Conservation (phyloP, 257 asterid genomes). For the Verbascum thapsus region DNA sequence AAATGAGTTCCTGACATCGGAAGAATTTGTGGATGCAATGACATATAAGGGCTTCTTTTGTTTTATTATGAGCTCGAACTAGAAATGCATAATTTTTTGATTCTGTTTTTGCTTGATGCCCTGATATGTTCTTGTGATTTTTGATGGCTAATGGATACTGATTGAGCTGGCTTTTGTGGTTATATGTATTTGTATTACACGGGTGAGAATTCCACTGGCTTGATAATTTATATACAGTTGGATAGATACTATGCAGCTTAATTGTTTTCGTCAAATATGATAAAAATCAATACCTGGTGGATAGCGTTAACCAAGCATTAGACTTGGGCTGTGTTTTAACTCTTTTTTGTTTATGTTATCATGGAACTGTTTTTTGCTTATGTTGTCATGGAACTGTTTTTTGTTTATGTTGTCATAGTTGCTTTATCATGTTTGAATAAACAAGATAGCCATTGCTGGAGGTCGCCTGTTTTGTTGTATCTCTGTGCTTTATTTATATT, state of each 20-base stretch:
- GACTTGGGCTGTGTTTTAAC: background rate
- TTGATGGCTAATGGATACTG: constrained; percentile 3
- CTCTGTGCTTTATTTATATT: constrained; percentile 10
- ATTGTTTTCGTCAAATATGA: background rate
- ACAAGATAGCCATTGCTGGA: background rate
- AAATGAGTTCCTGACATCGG: background rate
- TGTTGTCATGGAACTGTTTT: no score
- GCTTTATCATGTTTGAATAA: constrained; percentile 1
- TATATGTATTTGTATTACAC: no score
- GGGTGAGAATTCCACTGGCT: background rate
- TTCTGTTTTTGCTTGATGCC: constrained; percentile 1
- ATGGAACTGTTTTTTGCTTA: no score
- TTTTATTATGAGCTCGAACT: background rate
- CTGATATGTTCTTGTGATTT: constrained; percentile 5
- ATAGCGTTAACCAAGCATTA: no score
- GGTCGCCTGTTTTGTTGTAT: constrained; percentile 1
- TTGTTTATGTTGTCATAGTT: no score
- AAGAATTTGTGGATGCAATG: background rate
- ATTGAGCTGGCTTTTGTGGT: background rate
- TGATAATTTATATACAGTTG: background rate
- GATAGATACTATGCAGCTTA: background rate
- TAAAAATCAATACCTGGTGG: background rate
- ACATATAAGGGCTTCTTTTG: background rate
- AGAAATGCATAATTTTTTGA: constrained; percentile 1
- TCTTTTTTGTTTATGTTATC: no score